Conservation (phyloP, 495 filamentous ascomycete species). For the Aspergillus avenaceus region DNA sequence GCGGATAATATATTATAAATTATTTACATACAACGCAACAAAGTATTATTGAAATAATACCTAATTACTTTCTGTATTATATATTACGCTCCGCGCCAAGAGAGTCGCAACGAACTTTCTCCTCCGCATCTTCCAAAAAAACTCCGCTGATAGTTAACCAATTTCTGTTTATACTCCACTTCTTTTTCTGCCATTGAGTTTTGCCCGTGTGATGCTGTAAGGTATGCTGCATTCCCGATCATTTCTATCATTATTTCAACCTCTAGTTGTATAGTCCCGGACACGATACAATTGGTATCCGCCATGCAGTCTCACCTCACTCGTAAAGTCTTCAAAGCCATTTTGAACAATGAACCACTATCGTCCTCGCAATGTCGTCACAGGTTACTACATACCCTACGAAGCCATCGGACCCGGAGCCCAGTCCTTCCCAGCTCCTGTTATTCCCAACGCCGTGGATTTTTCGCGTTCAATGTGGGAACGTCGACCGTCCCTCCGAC, state of each 20-base stretch:
- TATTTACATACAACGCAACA: too few species aligned
- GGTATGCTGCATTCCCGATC: too few species aligned
- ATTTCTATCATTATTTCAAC: too few species aligned
- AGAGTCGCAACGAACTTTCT: neutral
- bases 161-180: neutral
- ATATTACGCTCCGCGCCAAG: neutral
- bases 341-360: slow-evolving; percentile 63
- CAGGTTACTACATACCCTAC: slow-evolving; percentile 32
- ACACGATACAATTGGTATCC: too few species aligned
- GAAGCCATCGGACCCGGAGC: slow-evolving; percentile 23
- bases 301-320: slow-evolving; percentile 82
- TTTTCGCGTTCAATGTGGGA: slow-evolving; percentile 33
- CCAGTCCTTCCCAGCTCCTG: slow-evolving; percentile 8
- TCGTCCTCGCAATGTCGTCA: slow-evolving; percentile 39
- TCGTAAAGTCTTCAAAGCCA: slow-evolving; percentile 64
- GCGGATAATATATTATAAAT: too few species aligned
- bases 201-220: too few species aligned
- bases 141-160: neutral
- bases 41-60: too few species aligned
- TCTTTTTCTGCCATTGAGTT: neutral
- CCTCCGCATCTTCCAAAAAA: neutral
- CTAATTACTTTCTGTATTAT: too few species aligned
- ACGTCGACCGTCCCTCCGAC: slow-evolving; percentile 14
- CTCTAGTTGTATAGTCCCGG: too few species aligned
- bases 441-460: slow-evolving; percentile 25